Conservation (phyloP, 2,329 filamentous ascomycete species). For the Diplodia seriata region DNA sequence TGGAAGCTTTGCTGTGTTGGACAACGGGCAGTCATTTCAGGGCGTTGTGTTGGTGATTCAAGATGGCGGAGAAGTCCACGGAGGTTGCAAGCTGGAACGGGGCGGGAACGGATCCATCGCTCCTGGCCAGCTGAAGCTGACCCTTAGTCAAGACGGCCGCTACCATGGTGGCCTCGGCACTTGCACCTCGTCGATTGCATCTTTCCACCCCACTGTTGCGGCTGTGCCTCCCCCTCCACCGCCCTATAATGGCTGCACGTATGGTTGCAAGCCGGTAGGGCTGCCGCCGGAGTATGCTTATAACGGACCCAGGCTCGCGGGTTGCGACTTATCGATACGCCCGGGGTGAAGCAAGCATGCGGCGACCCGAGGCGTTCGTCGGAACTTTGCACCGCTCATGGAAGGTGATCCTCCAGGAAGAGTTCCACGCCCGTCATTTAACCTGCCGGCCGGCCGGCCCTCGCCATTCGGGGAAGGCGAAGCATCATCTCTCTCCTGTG, state of each 20-base stretch:
- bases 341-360: background rate
- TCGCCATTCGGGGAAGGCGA: background rate
- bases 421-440: background rate
- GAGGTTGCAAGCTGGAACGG: background rate
- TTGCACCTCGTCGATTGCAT: background rate
- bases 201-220: background rate
- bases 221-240: background rate
- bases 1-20: background rate
- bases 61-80: background rate
- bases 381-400: background rate
- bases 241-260: background rate
- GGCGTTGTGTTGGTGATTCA: background rate
- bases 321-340: constrained; percentile 1
- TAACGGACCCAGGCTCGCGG: constrained; percentile 1
- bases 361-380: background rate
- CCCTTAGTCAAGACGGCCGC: too few species aligned
- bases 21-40: background rate
- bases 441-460: background rate
- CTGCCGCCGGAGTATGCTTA: constrained; percentile 3
- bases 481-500: background rate
- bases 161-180: too few species aligned
- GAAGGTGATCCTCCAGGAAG: constrained; percentile 4
- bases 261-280: background rate
- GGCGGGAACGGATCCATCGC: too few species aligned
- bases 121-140: background rate